Percentiles rank a stretch among this genome's conserved stretches.
These are phyloP conservation scores for Kluyveromyces wickerhamii DNA, from an alignment of 805 yeast genomes.

Conservation along the genomic window DNA sequence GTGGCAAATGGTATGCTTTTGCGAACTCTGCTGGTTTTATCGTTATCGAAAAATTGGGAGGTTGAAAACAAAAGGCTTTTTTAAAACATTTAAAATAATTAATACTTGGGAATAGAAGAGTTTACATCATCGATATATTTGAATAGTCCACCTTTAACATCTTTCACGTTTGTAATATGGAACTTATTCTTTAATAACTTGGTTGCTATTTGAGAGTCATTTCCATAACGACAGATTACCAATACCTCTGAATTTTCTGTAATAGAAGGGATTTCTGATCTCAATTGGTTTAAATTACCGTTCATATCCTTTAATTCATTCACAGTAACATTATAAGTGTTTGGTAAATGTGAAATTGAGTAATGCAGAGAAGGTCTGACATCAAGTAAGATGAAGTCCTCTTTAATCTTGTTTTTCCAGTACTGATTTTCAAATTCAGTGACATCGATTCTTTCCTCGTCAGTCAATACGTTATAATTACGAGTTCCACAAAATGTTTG, in stretches of 20 bases:
- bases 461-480: constrained; percentile 37
- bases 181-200: constrained; percentile 42
- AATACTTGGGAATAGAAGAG: constrained; percentile 55
- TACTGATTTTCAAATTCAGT: constrained; percentile 29
- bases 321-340: constrained; percentile 58
- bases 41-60: constrained; percentile 21
- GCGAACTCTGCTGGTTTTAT: constrained; percentile 27
- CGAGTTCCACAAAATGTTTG: constrained; percentile 65
- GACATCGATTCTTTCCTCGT: constrained; percentile 41
- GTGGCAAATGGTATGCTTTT: constrained; percentile 39
- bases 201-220: constrained; percentile 81
- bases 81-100: constrained; percentile 8
- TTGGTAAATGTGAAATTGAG: constrained; percentile 51
- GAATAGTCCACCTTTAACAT: constrained; percentile 71
- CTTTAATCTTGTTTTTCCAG: constrained; percentile 10
- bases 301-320: constrained; percentile 33
- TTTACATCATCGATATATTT: constrained; percentile 62
- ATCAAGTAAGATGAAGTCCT: constrained; percentile 44
- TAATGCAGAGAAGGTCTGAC: constrained; percentile 79
- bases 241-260: constrained; percentile 31
- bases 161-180: constrained; percentile 45
- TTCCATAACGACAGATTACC: constrained; percentile 81
- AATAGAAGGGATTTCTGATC: constrained; percentile 20
- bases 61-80: background rate
- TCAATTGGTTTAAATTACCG: constrained; percentile 22